Conservation (phyloP, 257 asterid species). For the Oldenlandia corymbosa region DNA sequence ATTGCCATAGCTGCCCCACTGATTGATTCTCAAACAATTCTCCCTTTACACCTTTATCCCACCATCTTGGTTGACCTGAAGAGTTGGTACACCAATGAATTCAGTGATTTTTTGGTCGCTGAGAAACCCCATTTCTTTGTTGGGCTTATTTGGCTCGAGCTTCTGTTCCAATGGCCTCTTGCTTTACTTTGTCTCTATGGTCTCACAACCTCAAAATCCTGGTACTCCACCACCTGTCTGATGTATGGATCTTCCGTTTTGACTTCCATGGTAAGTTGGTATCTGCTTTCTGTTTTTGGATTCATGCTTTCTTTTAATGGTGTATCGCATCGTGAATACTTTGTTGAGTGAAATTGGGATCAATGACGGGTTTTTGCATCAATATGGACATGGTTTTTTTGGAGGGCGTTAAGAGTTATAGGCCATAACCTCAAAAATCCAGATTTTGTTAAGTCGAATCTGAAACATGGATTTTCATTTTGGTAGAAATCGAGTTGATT, state of each 20-base stretch:
- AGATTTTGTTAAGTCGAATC: too few species aligned
- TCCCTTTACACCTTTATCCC: slow-evolving; percentile 57
- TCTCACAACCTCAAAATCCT: slow-evolving; percentile 64
- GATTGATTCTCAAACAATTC: slow-evolving; percentile 60
- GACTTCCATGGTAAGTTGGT: slow-evolving; percentile 50
- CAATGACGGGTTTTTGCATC: too few species aligned
- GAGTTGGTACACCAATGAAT: slow-evolving; percentile 54
- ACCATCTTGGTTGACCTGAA: slow-evolving; percentile 54
- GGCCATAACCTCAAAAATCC: too few species aligned
- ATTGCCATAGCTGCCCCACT: slow-evolving; percentile 72
- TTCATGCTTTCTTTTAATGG: neutral
- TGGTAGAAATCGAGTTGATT: too few species aligned
- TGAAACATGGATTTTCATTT: too few species aligned
- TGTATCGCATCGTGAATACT: neutral
- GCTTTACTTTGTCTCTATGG: slow-evolving; percentile 52
- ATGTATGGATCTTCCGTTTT: slow-evolving; percentile 64
- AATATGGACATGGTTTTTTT: too few species aligned
- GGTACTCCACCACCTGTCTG: slow-evolving; percentile 82
- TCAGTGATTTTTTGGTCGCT: slow-evolving; percentile 55
- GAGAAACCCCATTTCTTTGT: slow-evolving; percentile 87
- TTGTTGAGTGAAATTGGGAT: neutral
- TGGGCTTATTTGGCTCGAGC: slow-evolving; percentile 75
- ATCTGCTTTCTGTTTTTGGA: neutral
- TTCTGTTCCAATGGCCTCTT: slow-evolving; percentile 83
- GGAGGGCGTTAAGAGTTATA: too few species aligned